Conservation (phyloP, 2,329 filamentous ascomycete genomes). For the Lasiodiplodia sp. region DNA sequence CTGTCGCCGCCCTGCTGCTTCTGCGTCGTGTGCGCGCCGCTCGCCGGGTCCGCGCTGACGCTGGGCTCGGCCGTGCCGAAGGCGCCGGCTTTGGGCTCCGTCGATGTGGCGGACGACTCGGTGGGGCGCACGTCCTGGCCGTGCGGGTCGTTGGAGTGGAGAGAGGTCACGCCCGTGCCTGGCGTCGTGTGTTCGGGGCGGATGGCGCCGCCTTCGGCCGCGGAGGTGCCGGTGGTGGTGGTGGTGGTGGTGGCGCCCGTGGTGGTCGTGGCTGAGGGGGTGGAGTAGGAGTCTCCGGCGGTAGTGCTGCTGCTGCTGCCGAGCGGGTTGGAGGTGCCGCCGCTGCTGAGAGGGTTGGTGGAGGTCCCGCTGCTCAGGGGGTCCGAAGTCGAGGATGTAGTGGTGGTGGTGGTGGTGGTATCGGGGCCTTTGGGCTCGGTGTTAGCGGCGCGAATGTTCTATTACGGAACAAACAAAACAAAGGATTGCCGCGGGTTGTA, state of each 20-base stretch:
- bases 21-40: conserved; percentile 34
- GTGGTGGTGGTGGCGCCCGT: neutral
- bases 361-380: neutral
- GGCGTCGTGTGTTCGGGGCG: conserved; percentile 38
- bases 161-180: conserved; percentile 41
- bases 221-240: conserved; percentile 2
- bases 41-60: conserved; percentile 35
- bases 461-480: no score
- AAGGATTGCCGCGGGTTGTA: no score
- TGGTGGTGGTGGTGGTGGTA: neutral
- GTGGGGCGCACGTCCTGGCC: conserved; percentile 41
- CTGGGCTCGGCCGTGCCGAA: conserved; percentile 35
- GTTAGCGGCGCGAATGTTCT: no score
- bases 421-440: neutral
- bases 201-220: conserved; percentile 31
- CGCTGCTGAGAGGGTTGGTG: neutral
- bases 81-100: conserved; percentile 17
- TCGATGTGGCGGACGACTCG: conserved; percentile 33
- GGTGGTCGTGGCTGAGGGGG: neutral
- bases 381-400: neutral
- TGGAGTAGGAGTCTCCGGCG: neutral
- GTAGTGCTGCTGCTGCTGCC: neutral
- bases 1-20: conserved; percentile 49
- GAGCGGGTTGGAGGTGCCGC: neutral
- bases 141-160: conserved; percentile 38